phyloP scores from a whole-genome alignment of 2,329 filamentous ascomycete genomes.

The Laburnicola sp. region DNA sequence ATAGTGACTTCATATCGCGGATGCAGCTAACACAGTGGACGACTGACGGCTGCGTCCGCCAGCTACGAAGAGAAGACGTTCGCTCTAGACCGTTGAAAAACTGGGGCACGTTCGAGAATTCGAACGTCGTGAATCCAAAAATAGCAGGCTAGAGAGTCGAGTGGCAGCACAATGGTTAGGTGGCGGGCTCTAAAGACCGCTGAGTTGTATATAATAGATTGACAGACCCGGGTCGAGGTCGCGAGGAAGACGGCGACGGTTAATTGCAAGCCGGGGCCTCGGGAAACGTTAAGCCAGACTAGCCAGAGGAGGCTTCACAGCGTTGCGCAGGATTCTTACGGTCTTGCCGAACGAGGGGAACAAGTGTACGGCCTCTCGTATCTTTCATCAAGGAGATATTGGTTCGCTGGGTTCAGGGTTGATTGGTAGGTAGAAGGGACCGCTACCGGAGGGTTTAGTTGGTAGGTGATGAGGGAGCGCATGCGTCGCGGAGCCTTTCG shows the following conservation, averaged over 20 bases:
- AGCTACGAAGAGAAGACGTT: conserved; percentile 17
- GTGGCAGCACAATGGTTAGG: conserved; percentile 22
- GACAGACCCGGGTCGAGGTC: conserved; percentile 36
- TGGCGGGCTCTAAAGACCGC: conserved; percentile 15
- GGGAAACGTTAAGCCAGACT: conserved; percentile 23
- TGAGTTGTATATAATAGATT: conserved; percentile 40
- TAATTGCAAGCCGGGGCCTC: conserved; percentile 30
- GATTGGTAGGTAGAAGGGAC: background rate
- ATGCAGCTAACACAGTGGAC: conserved; percentile 23
- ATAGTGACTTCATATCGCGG: conserved; percentile 29
- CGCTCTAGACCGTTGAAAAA: conserved; percentile 33
- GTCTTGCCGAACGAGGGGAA: conserved; percentile 9
- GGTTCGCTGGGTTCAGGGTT: background rate
- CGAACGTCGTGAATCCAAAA: conserved; percentile 23
- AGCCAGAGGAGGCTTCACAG: conserved; percentile 25
- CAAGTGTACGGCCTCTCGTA: conserved; percentile 23
- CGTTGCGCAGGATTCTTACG: conserved; percentile 11
- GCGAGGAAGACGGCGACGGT: conserved; percentile 23
- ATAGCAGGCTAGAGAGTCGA: conserved; percentile 24
- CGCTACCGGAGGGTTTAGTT: conserved; percentile 1
- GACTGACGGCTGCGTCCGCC: conserved; percentile 14
- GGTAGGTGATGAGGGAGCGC: conserved; percentile 6
- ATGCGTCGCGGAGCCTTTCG: background rate
- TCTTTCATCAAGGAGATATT: conserved; percentile 34
- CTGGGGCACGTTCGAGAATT: conserved; percentile 17